Evolutionary conservation across 306 rosid genomes (phyloP), one percentile per base, ranked within the genome.

Genomic region (Hippophae tibetana): DNA sequence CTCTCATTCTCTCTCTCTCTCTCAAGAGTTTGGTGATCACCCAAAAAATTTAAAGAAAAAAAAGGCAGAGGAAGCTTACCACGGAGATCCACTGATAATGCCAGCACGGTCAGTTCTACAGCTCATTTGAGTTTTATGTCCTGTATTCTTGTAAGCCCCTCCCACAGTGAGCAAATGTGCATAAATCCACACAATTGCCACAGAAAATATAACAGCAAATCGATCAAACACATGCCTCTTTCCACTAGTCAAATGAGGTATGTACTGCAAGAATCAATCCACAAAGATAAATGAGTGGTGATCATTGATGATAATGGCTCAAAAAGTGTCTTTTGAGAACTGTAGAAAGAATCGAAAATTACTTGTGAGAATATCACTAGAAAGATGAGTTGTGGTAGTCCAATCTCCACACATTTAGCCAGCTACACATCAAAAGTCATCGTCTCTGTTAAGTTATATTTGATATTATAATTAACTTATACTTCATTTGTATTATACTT

Each of bases 61-160:
- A 52, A 3, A 51, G 23, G 23, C 26, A 57, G 9, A 62, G 12
- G 55, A 69, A 58, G 13, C 75, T 72, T 78, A 88, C 99, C 99
- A 92, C 51, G 88, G 84, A 67, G 99, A 75, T 63, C 83, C 96
- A 6, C 83, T 77, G 31, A 87, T 80, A 65, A 92, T 73, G 48
- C 96, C 99, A 54, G 99, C 86, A 63, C 82, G 96, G 60, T 92
- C 99, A 65, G 99, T 88, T 79, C 96, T 81, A 60, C 99, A 92
- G 61, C 79, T 85, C 40, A 58, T 4, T 76, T 87, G 89, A 60
- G 95, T 92, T 57, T 52, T 70, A 9, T 54, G 58, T 14, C 76
- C 68, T 5, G 73, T 75, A 64, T 83, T 71, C 80, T 80, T 92
- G 52, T 92, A 92, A 43, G 98, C 98, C 51, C 98, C 98, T 0